Evolutionary conservation across 2,329 filamentous ascomycete species (phyloP).

Genomic region (Ophiostoma sp.): DNA sequence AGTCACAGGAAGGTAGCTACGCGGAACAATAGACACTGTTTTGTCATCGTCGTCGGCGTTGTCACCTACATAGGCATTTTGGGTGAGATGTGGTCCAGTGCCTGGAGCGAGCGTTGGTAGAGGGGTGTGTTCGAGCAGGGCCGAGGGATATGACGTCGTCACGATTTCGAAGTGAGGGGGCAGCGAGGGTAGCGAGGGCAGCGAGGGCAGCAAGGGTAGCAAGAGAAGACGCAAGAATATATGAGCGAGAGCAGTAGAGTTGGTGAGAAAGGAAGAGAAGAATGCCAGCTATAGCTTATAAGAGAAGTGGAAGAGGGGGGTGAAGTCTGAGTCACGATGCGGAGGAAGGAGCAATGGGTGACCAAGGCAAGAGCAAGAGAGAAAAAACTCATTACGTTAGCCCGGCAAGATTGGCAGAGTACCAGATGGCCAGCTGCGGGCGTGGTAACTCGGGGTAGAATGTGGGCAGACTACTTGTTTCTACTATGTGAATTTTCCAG

Average conservation of each 20-base stretch:
- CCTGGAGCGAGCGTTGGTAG: slow-evolving; percentile 8
- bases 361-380: neutral
- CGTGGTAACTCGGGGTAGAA: neutral
- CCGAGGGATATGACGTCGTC: slow-evolving; percentile 4
- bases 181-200: neutral
- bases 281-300: neutral
- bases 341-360: slow-evolving; percentile 11
- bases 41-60: neutral
- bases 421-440: neutral
- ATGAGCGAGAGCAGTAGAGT: neutral
- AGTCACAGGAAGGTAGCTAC: neutral
- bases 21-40: neutral
- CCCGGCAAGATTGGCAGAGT: neutral
- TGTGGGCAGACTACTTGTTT: neutral
- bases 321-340: slow-evolving; percentile 17
- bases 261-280: neutral
- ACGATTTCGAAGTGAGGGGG: neutral
- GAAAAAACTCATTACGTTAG: slow-evolving; percentile 14
- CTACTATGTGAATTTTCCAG: slow-evolving; percentile 1
- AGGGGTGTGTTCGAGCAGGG: neutral
- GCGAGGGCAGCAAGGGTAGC: neutral
- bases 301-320: neutral
- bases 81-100: slow-evolving; percentile 1
- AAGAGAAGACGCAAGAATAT: neutral
- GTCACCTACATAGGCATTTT: slow-evolving; percentile 23